These are phyloP conservation scores for Leersia perrieri DNA, from an alignment of 176 grass and related monocot species.

Conservation along the genomic window DNA sequence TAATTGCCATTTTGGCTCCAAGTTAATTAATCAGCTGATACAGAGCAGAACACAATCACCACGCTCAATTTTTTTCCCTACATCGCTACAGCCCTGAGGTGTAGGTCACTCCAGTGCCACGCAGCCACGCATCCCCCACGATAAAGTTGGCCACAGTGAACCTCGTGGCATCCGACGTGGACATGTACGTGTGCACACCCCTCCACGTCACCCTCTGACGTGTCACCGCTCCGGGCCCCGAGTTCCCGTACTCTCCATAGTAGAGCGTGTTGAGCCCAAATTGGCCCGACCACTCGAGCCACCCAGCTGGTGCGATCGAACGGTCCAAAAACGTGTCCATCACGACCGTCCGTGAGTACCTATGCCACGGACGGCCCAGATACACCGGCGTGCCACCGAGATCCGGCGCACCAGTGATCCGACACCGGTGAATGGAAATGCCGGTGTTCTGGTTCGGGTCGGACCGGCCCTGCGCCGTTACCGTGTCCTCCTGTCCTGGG, in stretches of 20 bases:
- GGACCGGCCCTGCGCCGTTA: conserved; percentile 69
- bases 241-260: conserved; percentile 78
- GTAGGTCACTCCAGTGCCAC: conserved; percentile 43
- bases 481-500: conserved; percentile 22
- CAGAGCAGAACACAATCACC: not conserved
- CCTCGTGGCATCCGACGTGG: conserved; percentile 33
- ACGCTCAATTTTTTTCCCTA: not conserved
- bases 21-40: not conserved
- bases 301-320: conserved; percentile 40
- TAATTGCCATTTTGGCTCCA: not conserved
- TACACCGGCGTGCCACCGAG: conserved; percentile 47
- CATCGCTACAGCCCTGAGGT: conserved; percentile 42
- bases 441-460: conserved; percentile 80
- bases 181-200: conserved; percentile 44
- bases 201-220: conserved; percentile 47
- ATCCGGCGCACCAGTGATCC: conserved; percentile 43
- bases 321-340: conserved; percentile 47
- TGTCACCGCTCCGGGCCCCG: conserved; percentile 29
- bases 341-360: conserved; percentile 54
- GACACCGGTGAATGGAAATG: conserved; percentile 67
- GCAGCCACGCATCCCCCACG: conserved; percentile 50
- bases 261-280: conserved; percentile 52
- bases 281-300: conserved; percentile 57
- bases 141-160: conserved; percentile 73
- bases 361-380: conserved; percentile 70